Evolutionary conservation across 768 basidiomycete genomes (phyloP).

Genomic region (Pleurotus citrinopileatus): DNA sequence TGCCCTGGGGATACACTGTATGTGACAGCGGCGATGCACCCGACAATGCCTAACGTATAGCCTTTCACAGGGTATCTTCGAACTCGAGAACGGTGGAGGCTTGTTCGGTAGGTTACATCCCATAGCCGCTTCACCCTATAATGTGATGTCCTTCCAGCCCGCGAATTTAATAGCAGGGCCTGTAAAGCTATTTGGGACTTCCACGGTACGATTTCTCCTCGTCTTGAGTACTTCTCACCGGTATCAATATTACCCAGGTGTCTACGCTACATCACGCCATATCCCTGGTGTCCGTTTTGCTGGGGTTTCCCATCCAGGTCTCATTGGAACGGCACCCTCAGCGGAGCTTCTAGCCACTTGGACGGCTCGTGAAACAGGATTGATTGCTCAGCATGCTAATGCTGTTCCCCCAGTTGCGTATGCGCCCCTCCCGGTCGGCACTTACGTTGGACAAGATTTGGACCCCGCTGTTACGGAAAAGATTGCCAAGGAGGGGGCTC

Average conservation of each 20-base stretch:
- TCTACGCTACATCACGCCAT: constrained; percentile 73
- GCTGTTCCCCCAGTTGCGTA: constrained; percentile 66
- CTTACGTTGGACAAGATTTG: constrained; percentile 70
- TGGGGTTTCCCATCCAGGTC: constrained; percentile 73
- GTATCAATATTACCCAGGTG: constrained; percentile 34
- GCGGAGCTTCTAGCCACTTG: constrained; percentile 69
- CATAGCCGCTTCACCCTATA: too few species aligned
- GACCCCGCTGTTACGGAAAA: constrained; percentile 41
- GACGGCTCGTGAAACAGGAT: constrained; percentile 67
- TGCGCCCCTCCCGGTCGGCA: constrained; percentile 54
- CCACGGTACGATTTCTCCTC: constrained; percentile 38
- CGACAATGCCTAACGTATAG: neutral
- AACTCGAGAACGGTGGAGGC: constrained; percentile 70
- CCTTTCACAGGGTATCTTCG: constrained; percentile 64
- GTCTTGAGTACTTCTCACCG: neutral
- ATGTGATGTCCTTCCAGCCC: constrained; percentile 45
- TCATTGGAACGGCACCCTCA: constrained; percentile 77
- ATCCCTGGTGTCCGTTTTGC: constrained; percentile 80
- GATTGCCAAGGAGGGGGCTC: constrained; percentile 64
- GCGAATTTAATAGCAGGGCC: constrained; percentile 67
- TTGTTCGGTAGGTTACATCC: constrained; percentile 67
- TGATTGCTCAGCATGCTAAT: constrained; percentile 51
- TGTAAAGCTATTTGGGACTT: constrained; percentile 84
- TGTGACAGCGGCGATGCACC: neutral
- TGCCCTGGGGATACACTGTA: constrained; percentile 82